Conservation (phyloP, 805 yeast genomes). For the Yamadazyma scolyti region DNA sequence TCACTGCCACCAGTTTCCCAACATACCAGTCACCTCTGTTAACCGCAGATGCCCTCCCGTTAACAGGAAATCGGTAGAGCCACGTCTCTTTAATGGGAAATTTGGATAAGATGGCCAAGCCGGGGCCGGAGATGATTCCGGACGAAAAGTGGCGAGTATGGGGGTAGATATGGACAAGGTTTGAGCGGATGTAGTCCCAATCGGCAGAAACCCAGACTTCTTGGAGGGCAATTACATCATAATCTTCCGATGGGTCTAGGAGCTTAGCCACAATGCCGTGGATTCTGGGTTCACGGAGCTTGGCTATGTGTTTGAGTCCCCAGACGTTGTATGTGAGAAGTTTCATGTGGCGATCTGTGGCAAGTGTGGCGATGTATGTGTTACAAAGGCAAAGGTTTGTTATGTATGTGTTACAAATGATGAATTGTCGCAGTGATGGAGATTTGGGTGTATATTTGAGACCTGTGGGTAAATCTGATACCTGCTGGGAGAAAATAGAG, state of each 20-base stretch:
- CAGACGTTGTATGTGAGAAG: conserved; percentile 75
- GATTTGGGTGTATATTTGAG: no score
- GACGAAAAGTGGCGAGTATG: conserved; percentile 68
- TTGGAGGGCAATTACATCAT: conserved; percentile 89
- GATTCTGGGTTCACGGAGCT: conserved; percentile 59
- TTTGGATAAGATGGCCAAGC: conserved; percentile 78
- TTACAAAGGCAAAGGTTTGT: no score
- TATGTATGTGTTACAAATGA: no score
- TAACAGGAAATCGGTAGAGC: conserved; percentile 81
- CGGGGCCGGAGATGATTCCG: conserved; percentile 92
- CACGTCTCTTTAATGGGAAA: conserved; percentile 79
- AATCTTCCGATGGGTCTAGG: conserved; percentile 33
- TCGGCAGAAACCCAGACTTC: conserved; percentile 90
- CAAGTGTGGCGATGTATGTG: no score
- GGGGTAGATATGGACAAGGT: conserved; percentile 50
- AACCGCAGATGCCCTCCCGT: conserved; percentile 92
- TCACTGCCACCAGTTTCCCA: conserved; percentile 83
- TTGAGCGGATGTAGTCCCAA: conserved; percentile 59
- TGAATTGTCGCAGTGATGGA: no score
- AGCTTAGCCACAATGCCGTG: conserved; percentile 69
- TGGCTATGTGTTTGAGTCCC: conserved; percentile 89
- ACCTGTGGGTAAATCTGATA: no score
- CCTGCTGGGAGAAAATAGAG: no score
- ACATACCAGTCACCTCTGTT: conserved; percentile 97
- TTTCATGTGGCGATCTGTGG: no score